Conservation (phyloP, 345 rosid species). For the Eucalyptus sp. region DNA sequence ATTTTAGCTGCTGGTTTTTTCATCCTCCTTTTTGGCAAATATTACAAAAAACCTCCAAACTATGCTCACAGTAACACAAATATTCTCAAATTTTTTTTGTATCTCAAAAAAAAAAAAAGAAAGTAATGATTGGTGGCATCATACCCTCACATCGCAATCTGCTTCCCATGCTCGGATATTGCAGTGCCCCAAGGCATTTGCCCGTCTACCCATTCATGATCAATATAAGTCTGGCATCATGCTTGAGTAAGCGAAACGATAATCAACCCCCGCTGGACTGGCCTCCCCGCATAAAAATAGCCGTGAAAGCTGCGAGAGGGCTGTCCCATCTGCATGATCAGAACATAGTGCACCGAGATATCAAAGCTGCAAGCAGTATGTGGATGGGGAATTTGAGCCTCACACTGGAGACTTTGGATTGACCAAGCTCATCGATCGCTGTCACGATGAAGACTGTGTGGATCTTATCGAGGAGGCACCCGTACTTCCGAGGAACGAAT, state of each 20-base stretch:
- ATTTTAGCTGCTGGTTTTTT: no score
- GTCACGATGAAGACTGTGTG: background rate
- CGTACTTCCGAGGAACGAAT: background rate
- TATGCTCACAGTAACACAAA: background rate
- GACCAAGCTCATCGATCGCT: background rate
- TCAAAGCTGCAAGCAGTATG: background rate
- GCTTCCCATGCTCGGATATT: background rate
- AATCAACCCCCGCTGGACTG: background rate
- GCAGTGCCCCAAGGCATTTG: background rate
- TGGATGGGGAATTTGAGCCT: background rate
- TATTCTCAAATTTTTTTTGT: background rate
- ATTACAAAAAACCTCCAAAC: background rate
- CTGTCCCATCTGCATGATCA: background rate
- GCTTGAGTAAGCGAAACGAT: background rate
- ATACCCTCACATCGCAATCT: background rate
- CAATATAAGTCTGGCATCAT: background rate
- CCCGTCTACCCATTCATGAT: background rate
- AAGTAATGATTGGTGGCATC: background rate
- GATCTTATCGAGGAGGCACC: background rate
- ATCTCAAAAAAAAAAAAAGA: background rate
- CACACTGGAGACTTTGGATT: background rate
- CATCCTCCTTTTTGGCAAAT: no score
- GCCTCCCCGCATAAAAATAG: background rate
- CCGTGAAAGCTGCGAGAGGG: background rate
- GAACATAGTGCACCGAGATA: background rate